Percentiles rank a stretch among this genome's conserved stretches.
Evolutionary conservation across 2,329 filamentous ascomycete genomes (phyloP).

Genomic region (Endoconidiophora laricicola): DNA sequence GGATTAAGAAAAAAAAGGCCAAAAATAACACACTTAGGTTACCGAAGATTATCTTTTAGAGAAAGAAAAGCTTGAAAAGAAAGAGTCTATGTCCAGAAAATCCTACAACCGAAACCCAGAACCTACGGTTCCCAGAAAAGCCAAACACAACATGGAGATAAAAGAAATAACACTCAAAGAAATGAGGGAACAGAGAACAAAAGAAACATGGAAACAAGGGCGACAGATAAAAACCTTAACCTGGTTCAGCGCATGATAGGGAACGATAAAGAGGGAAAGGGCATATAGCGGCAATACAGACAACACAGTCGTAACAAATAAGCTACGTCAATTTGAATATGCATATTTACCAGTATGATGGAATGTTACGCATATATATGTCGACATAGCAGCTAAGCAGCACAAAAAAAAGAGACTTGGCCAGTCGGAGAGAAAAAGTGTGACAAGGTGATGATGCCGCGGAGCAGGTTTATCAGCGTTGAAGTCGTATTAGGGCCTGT

Average conservation of each 20-base stretch:
- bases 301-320: not conserved
- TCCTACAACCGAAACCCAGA: not conserved
- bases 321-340: not conserved
- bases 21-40: not conserved
- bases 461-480: not conserved
- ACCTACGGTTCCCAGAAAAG: not conserved
- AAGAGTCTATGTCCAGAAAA: slow-evolving; percentile 7
- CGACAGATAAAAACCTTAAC: not conserved
- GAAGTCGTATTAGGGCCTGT: not conserved
- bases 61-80: too few species aligned
- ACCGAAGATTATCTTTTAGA: slow-evolving; percentile 2
- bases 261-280: not conserved
- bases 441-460: not conserved
- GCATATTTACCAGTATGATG: too few species aligned
- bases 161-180: not conserved
- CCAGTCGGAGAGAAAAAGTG: too few species aligned
- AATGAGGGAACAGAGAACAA: not conserved
- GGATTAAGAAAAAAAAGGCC: too few species aligned
- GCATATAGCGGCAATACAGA: not conserved
- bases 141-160: not conserved
- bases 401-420: not conserved
- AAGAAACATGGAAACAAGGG: not conserved
- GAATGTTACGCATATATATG: too few species aligned
- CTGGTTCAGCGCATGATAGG: not conserved
- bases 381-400: not conserved